These are phyloP conservation scores for Comarum palustre DNA, from an alignment of 306 rosid species.

Conservation along the genomic window DNA sequence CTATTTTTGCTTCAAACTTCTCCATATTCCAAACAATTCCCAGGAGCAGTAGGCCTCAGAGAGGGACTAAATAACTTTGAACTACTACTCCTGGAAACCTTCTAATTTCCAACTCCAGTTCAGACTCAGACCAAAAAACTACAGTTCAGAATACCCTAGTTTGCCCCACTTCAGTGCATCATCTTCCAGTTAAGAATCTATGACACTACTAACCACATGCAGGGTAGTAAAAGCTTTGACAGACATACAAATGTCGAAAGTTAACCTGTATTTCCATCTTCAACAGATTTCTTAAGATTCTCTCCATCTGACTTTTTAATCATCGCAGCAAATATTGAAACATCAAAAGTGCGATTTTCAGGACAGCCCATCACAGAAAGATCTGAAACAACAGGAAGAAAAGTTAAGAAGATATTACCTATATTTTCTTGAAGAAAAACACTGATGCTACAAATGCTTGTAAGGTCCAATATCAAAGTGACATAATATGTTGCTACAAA, in stretches of 20 bases:
- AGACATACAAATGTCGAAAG: constrained; percentile 21
- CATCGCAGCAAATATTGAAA: constrained; percentile 74
- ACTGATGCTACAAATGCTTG: neutral
- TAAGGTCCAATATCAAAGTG: neutral
- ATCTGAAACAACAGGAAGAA: constrained; percentile 39
- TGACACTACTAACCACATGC: constrained; percentile 2
- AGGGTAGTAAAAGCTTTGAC: neutral
- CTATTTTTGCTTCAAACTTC: neutral
- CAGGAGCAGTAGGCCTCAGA: neutral
- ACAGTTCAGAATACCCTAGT: neutral
- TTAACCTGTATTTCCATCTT: constrained; percentile 56
- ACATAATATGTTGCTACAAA: neutral
- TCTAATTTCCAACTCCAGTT: neutral
- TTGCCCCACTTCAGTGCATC: neutral
- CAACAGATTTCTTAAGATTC: constrained; percentile 37
- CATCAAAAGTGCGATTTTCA: constrained; percentile 35
- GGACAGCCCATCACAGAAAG: constrained; percentile 66
- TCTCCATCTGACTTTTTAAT: constrained; percentile 60
- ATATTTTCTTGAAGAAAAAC: neutral
- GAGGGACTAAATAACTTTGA: neutral
- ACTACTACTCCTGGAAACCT: neutral
- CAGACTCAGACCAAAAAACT: neutral
- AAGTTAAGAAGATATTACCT: neutral
- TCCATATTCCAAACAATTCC: neutral
- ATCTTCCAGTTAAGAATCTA: neutral